Conservation (phyloP, 345 rosid species). For the Litchi chinensis region DNA sequence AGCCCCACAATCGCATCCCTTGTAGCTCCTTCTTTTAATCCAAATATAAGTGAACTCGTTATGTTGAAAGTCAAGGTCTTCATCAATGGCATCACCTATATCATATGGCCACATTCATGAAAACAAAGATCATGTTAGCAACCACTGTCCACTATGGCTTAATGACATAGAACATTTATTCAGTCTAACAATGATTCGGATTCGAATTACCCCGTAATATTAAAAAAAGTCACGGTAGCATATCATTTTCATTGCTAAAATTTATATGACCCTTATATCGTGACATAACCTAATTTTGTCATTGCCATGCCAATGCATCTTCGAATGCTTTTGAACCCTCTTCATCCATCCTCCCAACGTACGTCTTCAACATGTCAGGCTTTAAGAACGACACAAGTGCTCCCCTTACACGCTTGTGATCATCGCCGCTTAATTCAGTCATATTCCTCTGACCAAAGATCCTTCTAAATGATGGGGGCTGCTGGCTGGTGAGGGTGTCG, state of each 20-base stretch:
- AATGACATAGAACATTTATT: too few species aligned
- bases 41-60: slow-evolving; percentile 30
- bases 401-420: slow-evolving; percentile 39
- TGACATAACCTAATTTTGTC: slow-evolving; percentile 25
- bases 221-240: too few species aligned
- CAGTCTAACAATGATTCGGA: too few species aligned
- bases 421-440: slow-evolving; percentile 29
- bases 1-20: slow-evolving; percentile 15
- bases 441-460: slow-evolving; percentile 30
- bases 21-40: slow-evolving; percentile 28
- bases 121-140: too few species aligned
- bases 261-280: too few species aligned
- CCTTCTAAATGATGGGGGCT: slow-evolving; percentile 16
- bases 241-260: too few species aligned
- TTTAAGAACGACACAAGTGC: slow-evolving; percentile 34
- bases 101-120: too few species aligned
- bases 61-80: slow-evolving; percentile 42
- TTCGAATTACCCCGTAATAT: background rate
- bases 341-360: slow-evolving; percentile 34
- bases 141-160: too few species aligned
- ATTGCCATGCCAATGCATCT: slow-evolving; percentile 41
- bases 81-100: slow-evolving; percentile 34
- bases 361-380: slow-evolving; percentile 34
- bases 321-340: slow-evolving; percentile 29
- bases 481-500: slow-evolving; percentile 17